A percentile compares a stretch with the other conserved stretches of the same genome.
Evolutionary conservation across 176 grass and related monocot genomes (phyloP).

Genomic region (Rhynchospora pubera): DNA sequence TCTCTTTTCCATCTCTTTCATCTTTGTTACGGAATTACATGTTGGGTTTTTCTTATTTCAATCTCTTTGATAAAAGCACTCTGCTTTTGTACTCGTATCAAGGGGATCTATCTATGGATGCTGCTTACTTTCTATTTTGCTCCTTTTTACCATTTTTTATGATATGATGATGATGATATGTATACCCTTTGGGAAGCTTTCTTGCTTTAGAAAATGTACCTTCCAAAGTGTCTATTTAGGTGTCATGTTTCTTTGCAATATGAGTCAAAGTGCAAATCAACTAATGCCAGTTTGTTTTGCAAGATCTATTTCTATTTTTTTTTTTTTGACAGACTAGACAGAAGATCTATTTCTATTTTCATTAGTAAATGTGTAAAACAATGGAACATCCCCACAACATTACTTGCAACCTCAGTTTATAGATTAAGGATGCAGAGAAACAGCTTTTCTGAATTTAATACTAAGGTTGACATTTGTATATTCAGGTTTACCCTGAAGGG

Average conservation of each 20-base stretch:
- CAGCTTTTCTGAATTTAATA: neutral
- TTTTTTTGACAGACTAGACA: too few species aligned
- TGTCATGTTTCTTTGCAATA: neutral
- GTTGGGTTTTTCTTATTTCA: too few species aligned
- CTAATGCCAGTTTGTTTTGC: neutral
- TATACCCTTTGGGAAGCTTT: neutral
- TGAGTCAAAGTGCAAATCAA: neutral
- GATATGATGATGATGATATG: too few species aligned
- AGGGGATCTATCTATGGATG: neutral
- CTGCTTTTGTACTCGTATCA: neutral
- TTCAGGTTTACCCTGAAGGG: conserved; percentile 82
- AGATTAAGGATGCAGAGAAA: neutral
- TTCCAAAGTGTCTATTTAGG: neutral
- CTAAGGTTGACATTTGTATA: neutral
- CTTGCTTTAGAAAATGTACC: neutral
- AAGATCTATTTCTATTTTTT: too few species aligned
- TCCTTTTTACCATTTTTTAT: too few species aligned
- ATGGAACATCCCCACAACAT: too few species aligned
- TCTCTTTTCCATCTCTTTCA: neutral
- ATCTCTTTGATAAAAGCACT: too few species aligned
- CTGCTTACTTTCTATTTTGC: neutral
- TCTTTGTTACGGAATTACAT: conserved; percentile 2
- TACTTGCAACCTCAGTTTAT: too few species aligned
- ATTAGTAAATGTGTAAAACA: too few species aligned
- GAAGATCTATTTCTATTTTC: too few species aligned